Base-by-base conservation (phyloP, 306 rosid species). In the Sicyos baderoa region DNA sequence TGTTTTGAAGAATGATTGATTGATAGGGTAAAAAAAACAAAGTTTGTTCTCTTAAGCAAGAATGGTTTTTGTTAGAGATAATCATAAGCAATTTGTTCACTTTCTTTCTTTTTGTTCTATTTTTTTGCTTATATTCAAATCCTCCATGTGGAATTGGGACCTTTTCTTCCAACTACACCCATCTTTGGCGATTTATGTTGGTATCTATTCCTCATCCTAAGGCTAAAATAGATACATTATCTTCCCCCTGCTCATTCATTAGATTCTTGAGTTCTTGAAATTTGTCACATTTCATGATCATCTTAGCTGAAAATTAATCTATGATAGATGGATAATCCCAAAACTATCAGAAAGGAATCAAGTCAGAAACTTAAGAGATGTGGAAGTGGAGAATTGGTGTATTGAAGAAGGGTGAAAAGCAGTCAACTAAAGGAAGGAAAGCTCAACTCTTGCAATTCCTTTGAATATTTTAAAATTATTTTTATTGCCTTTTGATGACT, bases 401-500 rank as follows among this genome's bases (percentile, higher is more conserved):
- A 56, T 17, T 57, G 64, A 15, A 50, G 22, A n/a, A 62, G 37
- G 19, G 55, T 54, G 53, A 80, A 87, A 93, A 86, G 97, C 89
- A 88, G 99, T 93, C 96, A 84, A 90, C 82, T 82, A 81, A 68
- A 75, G 86, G 77, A 74, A 72, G 45, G 62, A 76, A 80, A 84
- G 76, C 84, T 80, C 72, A 82, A 74, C 81, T 83, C 80, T 40
- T 71, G 62, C 61, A 35, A 55, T 10, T 51, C 35, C 62, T 29
- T 52, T 32, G 14, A 18, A 52, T 57, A 40, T 49, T 19, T n/a
- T n/a, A n/a, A n/a, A n/a, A n/a, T n/a, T n/a, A n/a, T n/a, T n/a
- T n/a, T 70, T 37, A 40, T 53, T 54, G 35, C 64, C 55, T 70
- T 70, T 70, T 70, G 63, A 54, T 54, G 74, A 70, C 74, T 54